These are phyloP conservation scores for Stemphylium lycopersici DNA, from an alignment of 2,329 filamentous ascomycete species.

Conservation along the genomic window DNA sequence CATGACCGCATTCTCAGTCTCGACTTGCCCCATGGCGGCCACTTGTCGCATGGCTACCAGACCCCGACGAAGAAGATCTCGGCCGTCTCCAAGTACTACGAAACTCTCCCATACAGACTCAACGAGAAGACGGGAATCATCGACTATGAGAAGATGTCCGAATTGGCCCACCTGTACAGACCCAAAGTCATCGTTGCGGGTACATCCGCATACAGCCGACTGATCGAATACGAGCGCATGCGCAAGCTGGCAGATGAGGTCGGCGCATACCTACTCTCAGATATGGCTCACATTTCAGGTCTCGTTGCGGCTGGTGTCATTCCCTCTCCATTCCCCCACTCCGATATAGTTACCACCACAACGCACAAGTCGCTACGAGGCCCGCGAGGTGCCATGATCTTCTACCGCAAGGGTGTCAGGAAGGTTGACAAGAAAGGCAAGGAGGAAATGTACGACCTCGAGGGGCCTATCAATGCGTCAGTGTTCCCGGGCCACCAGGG, in stretches of 20 bases:
- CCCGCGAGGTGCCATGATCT: constrained; percentile 98
- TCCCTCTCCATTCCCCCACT: constrained; percentile 87
- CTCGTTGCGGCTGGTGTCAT: constrained; percentile 92
- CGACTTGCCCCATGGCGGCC: constrained; percentile 93
- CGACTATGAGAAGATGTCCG: constrained; percentile 91
- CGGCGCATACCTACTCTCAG: constrained; percentile 91
- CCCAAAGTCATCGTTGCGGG: constrained; percentile 96
- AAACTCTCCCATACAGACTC: constrained; percentile 96
- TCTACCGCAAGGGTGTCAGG: constrained; percentile 97
- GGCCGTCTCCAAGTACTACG: constrained; percentile 97
- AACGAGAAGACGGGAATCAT: constrained; percentile 91
- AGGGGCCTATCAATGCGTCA: constrained; percentile 90
- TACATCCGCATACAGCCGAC: constrained; percentile 96
- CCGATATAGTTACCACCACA: constrained; percentile 96
- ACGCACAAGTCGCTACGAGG: constrained; percentile 99
- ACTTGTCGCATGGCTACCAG: constrained; percentile 96
- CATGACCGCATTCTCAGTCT: constrained; percentile 97
- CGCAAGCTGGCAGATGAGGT: constrained; percentile 92
- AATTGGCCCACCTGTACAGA: constrained; percentile 88
- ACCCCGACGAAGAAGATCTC: constrained; percentile 85
- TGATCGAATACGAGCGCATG: constrained; percentile 97
- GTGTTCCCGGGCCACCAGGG: constrained; percentile 99
- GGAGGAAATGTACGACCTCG: constrained; percentile 92
- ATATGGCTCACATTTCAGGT: constrained; percentile 99
- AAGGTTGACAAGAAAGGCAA: constrained; percentile 88